These are phyloP conservation scores for Penicillium aurantiogriseum DNA, from an alignment of 2,329 filamentous ascomycete genomes.

Conservation along the genomic window DNA sequence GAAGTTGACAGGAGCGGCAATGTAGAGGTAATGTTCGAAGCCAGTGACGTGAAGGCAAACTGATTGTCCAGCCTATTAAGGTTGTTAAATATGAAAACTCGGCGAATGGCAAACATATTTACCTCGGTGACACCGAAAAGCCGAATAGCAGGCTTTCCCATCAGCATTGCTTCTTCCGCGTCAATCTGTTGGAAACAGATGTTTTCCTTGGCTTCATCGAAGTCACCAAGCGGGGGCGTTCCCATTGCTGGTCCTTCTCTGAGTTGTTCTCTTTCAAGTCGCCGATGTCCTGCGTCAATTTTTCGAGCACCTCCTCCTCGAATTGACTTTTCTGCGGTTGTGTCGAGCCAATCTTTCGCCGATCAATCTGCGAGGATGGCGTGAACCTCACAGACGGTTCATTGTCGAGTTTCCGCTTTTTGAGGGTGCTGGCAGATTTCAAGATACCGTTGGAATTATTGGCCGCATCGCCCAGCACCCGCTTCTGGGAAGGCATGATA, in stretches of 20 bases:
- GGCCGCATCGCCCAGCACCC: conserved; percentile 67
- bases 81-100: conserved; percentile 12
- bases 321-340: conserved; percentile 80
- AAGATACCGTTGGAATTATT: conserved; percentile 63
- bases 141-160: conserved; percentile 75
- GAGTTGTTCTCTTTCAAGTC: conserved; percentile 81
- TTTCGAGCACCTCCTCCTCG: conserved; percentile 90
- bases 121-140: conserved; percentile 89
- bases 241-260: conserved; percentile 94
- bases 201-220: conserved; percentile 63
- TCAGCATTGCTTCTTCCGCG: conserved; percentile 79
- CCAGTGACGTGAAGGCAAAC: conserved; percentile 92
- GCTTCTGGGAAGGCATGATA: conserved; percentile 61
- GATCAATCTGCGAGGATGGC: conserved; percentile 60
- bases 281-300: conserved; percentile 89
- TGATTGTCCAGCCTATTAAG: conserved; percentile 68
- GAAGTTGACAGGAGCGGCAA: conserved; percentile 83
- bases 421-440: conserved; percentile 57
- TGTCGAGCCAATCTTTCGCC: conserved; percentile 62
- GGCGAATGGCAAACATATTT: conserved; percentile 18
- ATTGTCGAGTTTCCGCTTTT: conserved; percentile 79
- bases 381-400: conserved; percentile 54
- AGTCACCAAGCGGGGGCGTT: conserved; percentile 62
- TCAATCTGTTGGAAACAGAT: conserved; percentile 97
- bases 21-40: conserved; percentile 94